These are phyloP conservation scores for Purshia tridentata DNA, from an alignment of 306 rosid species.

Conservation along the genomic window DNA sequence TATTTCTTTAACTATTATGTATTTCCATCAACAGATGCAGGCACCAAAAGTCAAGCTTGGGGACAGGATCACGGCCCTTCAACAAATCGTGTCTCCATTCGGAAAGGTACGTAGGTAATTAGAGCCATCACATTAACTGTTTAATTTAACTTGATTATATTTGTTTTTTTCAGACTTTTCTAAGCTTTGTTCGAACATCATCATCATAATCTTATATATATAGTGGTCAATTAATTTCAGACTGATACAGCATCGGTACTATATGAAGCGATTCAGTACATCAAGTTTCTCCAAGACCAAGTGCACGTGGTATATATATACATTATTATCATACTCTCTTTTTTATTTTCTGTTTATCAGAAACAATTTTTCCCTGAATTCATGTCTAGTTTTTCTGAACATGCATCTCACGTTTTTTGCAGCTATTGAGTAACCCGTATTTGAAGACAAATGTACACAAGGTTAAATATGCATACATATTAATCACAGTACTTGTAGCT, in stretches of 20 bases:
- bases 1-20: not conserved
- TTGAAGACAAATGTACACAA: slow-evolving; percentile 67
- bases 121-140: too few species aligned
- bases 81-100: slow-evolving; percentile 97
- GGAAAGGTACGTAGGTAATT: slow-evolving; percentile 71
- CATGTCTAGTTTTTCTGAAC: not conserved
- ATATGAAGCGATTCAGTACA: slow-evolving; percentile 81
- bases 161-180: not conserved
- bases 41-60: slow-evolving; percentile 92
- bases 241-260: slow-evolving; percentile 96
- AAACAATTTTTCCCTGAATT: not conserved
- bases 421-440: slow-evolving; percentile 80
- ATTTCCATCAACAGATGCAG: slow-evolving; percentile 46
- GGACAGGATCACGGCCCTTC: slow-evolving; percentile 86
- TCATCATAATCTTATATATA: not conserved
- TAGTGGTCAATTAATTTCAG: slow-evolving; percentile 42
- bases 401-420: slow-evolving; percentile 23
- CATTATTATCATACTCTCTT: not conserved
- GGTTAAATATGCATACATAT: slow-evolving; percentile 27
- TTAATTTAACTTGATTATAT: not conserved
- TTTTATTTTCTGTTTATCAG: not conserved
- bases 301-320: slow-evolving; percentile 49
- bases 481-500: not conserved
- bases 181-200: not conserved
- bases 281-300: slow-evolving; percentile 89